Base-by-base conservation (phyloP, 768 basidiomycete genomes). In the Rhodosporidiobolus odoratus region DNA sequence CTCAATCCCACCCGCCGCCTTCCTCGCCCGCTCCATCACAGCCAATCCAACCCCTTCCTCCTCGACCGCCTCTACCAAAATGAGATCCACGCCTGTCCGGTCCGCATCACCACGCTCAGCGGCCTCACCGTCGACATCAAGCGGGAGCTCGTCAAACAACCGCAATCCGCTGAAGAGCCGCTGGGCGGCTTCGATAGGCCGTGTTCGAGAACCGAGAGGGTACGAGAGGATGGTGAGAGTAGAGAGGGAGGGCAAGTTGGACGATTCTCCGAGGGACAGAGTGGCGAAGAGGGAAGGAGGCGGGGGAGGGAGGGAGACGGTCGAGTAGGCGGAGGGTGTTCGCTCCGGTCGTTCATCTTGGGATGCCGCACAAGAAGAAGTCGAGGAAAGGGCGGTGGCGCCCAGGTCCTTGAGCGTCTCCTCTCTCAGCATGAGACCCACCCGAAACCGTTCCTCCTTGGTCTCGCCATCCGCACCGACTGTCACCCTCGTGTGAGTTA, bases 21-120 rank as follows among this genome's bases (percentile, higher is more conserved):
- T 97, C 71, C 85, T 85, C 34, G 93, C 86, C 25, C 95, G 84
- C 79, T 98, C 96, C 92, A 96, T 97, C 37, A 97, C 85, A 10
- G 95, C 95, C 37, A 96, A 80, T 0, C 95, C 95, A 76, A 96
- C 88, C 43, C 86, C 84, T 37, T 84, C 85, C 79, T 96, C 91
- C 47, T 83, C 80, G 15, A 94, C 83, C 70, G 89, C 92, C 79
- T 97, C 93, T 65, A 95, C 85, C 19, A 95, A 78, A 73, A 98
- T 95, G 61, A 87, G 76, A 76, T 91, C 87, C 4, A 91, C 92
- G 7, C 88, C 88, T 57, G 84, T 82, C 30, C 43, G 23, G 34
- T 78, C 81, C 67, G 25, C 53, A 59, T 84, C 83, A n/a, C n/a
- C n/a, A n/a, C n/a, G n/a, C 30, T 48, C 30, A 38, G 78, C 81